phyloP scores from a whole-genome alignment of 768 basidiomycete species.

The Mycena pura region DNA sequence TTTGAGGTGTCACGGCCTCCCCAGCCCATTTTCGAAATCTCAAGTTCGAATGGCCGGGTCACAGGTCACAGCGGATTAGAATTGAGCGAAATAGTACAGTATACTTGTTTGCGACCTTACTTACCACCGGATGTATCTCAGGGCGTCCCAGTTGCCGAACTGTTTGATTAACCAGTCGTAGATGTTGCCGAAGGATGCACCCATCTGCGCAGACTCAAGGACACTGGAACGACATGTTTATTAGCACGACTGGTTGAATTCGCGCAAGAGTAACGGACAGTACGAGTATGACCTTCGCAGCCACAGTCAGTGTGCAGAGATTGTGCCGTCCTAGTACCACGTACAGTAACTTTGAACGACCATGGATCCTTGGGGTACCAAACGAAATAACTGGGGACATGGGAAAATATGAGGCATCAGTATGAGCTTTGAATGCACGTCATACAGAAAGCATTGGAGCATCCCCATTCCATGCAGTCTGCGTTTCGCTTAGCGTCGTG shows the following conservation, averaged over 20 bases:
- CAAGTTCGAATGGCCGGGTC: too few species aligned
- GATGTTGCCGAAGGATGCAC: not conserved
- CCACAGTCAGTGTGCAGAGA: not conserved
- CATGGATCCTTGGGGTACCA: constrained; percentile 12
- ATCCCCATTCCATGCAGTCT: constrained; percentile 9
- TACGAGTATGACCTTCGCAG: not conserved
- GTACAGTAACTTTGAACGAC: constrained; percentile 2
- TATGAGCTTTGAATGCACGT: not conserved
- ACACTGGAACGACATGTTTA: not conserved
- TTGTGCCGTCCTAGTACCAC: not conserved
- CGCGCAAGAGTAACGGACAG: not conserved
- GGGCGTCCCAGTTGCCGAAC: constrained; percentile 7
- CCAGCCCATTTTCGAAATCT: too few species aligned
- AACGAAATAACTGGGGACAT: not conserved
- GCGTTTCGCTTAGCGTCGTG: not conserved
- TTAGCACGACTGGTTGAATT: not conserved
- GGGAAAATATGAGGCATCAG: not conserved
- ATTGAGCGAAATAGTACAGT: too few species aligned
- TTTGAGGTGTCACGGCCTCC: too few species aligned
- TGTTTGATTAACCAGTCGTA: constrained; percentile 13
- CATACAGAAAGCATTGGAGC: constrained; percentile 8
- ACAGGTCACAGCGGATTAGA: too few species aligned
- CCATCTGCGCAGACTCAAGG: constrained; percentile 7
- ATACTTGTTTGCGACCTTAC: not conserved
- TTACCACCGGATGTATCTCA: constrained; percentile 2